Evolutionary conservation across 164 flowering plant genomes (phyloP).

Genomic region (Amborella trichopoda): DNA sequence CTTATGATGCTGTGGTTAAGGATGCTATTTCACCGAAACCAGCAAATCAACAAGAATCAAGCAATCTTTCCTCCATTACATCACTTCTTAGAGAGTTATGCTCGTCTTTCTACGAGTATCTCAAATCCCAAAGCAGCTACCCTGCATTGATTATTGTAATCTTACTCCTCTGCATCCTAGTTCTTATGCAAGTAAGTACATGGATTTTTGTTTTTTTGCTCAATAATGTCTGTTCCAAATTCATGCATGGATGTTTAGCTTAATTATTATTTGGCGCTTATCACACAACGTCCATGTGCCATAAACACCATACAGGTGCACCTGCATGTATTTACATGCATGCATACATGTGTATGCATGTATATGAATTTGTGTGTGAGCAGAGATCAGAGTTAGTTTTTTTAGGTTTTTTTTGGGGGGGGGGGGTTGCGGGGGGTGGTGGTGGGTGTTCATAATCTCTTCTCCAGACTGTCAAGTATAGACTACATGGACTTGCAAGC

Average conservation of each 20-base stretch:
- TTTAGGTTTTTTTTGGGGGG: neutral
- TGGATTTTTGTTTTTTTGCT: neutral
- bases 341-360: neutral
- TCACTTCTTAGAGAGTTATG: constrained; percentile 4
- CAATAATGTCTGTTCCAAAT: neutral
- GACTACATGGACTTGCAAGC: neutral
- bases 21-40: neutral
- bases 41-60: neutral
- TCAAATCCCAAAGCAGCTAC: constrained; percentile 31
- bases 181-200: constrained; percentile 71
- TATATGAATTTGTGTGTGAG: neutral
- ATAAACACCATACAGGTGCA: neutral
- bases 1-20: constrained; percentile 1
- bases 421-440: neutral
- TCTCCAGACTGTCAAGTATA: neutral
- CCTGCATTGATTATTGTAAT: constrained; percentile 27
- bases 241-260: neutral
- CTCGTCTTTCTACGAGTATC: neutral
- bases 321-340: neutral
- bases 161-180: constrained; percentile 35
- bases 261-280: neutral
- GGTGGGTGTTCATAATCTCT: no score
- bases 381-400: neutral
- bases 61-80: neutral
- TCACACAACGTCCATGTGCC: neutral